These are phyloP conservation scores for Pythium insidiosum DNA, from an alignment of 352 stramenopile genomes.

Conservation along the genomic window DNA sequence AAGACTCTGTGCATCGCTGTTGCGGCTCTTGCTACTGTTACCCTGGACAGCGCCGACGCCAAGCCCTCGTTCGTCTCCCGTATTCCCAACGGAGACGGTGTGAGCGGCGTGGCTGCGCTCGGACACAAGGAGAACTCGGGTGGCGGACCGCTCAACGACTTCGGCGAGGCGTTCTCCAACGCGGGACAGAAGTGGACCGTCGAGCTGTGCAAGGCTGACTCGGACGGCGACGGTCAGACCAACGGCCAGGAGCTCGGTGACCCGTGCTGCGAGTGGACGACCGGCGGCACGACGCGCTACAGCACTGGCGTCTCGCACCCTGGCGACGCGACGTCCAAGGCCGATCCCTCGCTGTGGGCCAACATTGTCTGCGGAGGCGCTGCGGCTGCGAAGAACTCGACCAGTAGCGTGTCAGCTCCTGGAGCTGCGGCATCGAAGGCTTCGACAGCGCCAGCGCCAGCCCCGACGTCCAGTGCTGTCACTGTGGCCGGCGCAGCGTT, in stretches of 20 bases:
- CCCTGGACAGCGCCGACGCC: too few relatives aligned
- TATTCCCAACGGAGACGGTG: constrained; percentile 22
- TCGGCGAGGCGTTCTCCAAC: constrained; percentile 26
- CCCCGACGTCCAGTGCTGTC: too few relatives aligned
- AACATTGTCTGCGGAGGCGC: constrained; percentile 5
- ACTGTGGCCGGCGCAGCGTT: too few relatives aligned
- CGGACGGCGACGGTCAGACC: constrained; percentile 42
- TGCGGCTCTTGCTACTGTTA: too few relatives aligned
- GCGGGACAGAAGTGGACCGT: constrained; percentile 15
- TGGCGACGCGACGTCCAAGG: constrained; percentile 5
- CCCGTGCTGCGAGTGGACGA: constrained; percentile 33
- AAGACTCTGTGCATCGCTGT: too few relatives aligned
- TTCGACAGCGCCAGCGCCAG: too few relatives aligned
- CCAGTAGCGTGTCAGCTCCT: too few relatives aligned
- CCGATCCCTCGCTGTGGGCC: constrained; percentile 8
- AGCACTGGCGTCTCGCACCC: constrained; percentile 11
- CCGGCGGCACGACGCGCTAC: constrained; percentile 4
- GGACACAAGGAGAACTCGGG: constrained; percentile 14
- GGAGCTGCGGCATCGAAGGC: too few relatives aligned
- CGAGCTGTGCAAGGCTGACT: constrained; percentile 37
- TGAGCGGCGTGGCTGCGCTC: constrained; percentile 9
- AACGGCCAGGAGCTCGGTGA: constrained; percentile 65
- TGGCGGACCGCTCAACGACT: constrained; percentile 16
- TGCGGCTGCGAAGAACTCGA: not conserved
- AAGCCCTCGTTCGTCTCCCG: constrained; percentile 11